phyloP scores from a whole-genome alignment of 2,329 filamentous ascomycete species.

The Apiospora sp. region DNA sequence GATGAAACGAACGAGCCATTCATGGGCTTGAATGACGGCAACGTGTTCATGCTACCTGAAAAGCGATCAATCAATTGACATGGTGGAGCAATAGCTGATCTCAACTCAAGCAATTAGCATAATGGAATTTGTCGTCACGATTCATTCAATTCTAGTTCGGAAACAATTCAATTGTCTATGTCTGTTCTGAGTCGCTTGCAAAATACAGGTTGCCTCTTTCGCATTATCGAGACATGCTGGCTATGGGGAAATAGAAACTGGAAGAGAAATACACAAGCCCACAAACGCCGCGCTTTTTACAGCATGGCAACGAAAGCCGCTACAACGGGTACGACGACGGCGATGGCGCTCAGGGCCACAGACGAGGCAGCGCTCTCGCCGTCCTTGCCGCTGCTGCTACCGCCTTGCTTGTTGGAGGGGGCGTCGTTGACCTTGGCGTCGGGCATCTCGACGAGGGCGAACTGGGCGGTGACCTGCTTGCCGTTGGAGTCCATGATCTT shows the following conservation, averaged over 20 bases:
- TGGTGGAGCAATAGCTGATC: no score
- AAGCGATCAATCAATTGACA: no score
- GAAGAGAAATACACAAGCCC: background rate
- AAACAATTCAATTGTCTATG: conserved; percentile 16
- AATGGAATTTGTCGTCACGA: background rate
- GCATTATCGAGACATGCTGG: background rate
- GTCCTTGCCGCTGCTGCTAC: background rate
- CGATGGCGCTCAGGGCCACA: background rate
- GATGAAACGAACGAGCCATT: no score
- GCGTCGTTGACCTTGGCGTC: conserved; percentile 22
- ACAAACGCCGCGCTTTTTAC: background rate
- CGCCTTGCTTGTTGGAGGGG: conserved; percentile 8
- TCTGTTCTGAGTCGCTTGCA: background rate
- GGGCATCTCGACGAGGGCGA: conserved; percentile 21
- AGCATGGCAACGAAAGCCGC: background rate
- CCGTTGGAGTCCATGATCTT: conserved; percentile 48
- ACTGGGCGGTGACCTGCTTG: conserved; percentile 51
- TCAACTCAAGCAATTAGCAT: no score
- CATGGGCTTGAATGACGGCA: no score
- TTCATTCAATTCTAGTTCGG: background rate
- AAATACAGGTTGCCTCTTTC: background rate
- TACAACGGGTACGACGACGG: background rate
- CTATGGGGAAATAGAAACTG: background rate
- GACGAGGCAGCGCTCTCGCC: conserved; percentile 8
- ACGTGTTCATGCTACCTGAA: no score